Evolutionary conservation across 1,284 basidiomycete species (phyloP).

Genomic region (Tremellales sp.): DNA sequence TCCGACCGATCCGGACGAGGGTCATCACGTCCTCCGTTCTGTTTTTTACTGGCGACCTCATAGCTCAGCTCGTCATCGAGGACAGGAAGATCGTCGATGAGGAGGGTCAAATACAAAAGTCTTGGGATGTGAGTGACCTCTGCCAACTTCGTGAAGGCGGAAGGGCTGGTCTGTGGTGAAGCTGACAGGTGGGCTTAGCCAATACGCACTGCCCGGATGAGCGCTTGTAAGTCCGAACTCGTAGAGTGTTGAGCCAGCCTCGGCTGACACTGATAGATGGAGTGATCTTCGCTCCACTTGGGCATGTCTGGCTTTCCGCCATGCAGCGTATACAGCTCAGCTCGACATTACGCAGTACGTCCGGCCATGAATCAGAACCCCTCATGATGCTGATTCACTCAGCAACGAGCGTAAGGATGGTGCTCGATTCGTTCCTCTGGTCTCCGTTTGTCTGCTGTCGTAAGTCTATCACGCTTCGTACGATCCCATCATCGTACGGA

Average conservation of each 20-base stretch:
- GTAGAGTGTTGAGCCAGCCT: conserved; percentile 27
- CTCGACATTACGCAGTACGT: conserved; percentile 20
- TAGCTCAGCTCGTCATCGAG: conserved; percentile 78
- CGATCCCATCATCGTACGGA: background rate
- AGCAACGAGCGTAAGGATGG: conserved; percentile 25
- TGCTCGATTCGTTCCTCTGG: conserved; percentile 33
- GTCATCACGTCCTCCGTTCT: conserved; percentile 60
- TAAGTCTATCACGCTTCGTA: conserved; percentile 7
- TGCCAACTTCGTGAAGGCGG: conserved; percentile 1
- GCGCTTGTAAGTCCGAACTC: conserved; percentile 60
- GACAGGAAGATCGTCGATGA: conserved; percentile 52
- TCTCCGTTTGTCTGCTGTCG: conserved; percentile 35
- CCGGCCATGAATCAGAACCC: background rate
- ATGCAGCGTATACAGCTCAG: conserved; percentile 29
- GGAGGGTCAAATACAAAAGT: conserved; percentile 5
- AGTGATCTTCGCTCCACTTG: conserved; percentile 40
- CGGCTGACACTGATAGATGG: conserved; percentile 12
- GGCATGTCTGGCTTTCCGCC: conserved; percentile 31
- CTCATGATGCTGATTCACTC: background rate
- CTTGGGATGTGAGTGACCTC: conserved; percentile 22
- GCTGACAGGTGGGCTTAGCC: conserved; percentile 51
- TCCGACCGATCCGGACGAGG: conserved; percentile 35
- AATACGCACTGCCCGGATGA: conserved; percentile 63
- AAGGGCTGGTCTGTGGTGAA: no score
- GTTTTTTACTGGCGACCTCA: conserved; percentile 69